A percentile compares a stretch with the other conserved stretches of the same genome.
phyloP scores from a whole-genome alignment of 148 eudicot genomes.

The Rhododendron kiyosumense region DNA sequence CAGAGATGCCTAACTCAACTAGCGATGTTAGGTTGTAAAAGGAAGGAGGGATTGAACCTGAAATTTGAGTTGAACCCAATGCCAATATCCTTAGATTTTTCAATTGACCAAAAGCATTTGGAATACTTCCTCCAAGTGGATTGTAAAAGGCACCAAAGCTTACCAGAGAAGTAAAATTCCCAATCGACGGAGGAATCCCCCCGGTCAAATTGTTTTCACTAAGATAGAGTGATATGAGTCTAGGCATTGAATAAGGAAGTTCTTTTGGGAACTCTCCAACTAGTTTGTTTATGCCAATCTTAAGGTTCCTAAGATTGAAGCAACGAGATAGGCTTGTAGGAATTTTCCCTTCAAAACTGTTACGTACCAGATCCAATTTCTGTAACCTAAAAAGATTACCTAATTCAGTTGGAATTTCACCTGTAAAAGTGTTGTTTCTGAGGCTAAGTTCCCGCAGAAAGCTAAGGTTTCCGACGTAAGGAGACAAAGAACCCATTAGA shows the following conservation, averaged over 20 bases:
- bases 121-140: neutral
- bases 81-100: neutral
- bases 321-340: neutral
- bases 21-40: no score
- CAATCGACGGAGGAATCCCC: neutral
- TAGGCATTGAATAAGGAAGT: neutral
- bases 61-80: neutral
- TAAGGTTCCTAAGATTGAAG: neutral
- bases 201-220: neutral
- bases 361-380: neutral
- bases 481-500: neutral
- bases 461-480: neutral
- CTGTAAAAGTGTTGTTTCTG: neutral
- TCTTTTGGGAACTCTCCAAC: neutral
- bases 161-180: neutral
- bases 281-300: neutral
- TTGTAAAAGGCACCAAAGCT: accelerated
- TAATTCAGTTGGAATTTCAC: neutral
- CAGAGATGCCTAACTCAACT: no score
- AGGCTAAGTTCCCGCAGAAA: neutral
- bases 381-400: neutral
- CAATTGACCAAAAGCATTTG: neutral
- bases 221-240: accelerated
- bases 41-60: neutral
- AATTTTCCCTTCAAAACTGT: neutral